phyloP scores from a whole-genome alignment of 371 early-diverging fungal species.

The Rhizopus sp. region DNA sequence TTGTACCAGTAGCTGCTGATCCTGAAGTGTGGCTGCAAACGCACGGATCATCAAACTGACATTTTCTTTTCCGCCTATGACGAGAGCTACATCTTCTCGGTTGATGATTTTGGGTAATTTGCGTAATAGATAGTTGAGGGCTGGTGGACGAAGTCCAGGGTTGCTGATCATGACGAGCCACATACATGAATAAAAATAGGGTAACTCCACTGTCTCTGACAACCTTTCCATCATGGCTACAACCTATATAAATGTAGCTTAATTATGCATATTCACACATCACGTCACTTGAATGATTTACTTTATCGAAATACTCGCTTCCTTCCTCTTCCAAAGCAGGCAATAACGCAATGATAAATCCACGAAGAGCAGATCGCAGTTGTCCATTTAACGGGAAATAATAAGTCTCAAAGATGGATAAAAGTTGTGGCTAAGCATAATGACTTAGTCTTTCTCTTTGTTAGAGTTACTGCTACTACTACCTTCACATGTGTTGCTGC shows the following conservation, averaged over 20 bases:
- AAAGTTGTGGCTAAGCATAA: conserved; percentile 68
- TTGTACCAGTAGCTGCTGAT: conserved; percentile 79
- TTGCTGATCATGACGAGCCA: conserved; percentile 78
- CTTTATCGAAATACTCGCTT: conserved; percentile 80
- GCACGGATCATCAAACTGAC: conserved; percentile 76
- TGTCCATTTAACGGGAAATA: conserved; percentile 73
- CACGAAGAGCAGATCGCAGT: conserved; percentile 77
- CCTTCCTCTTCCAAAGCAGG: conserved; percentile 93
- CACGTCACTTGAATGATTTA: conserved; percentile 12
- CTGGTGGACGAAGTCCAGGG: conserved; percentile 70
- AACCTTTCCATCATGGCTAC: conserved; percentile 72
- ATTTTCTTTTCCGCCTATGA: conserved; percentile 67
- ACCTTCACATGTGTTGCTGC: conserved; percentile 86
- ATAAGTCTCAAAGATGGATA: conserved; percentile 73
- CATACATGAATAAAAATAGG: conserved; percentile 80
- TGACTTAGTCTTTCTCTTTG: background rate
- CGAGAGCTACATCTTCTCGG: conserved; percentile 68
- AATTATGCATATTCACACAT: background rate
- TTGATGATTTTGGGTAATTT: conserved; percentile 71
- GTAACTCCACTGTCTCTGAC: conserved; percentile 64
- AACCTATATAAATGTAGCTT: conserved; percentile 39
- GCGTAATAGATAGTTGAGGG: conserved; percentile 75
- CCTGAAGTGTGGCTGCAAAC: conserved; percentile 71
- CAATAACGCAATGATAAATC: conserved; percentile 80
- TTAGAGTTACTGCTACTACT: conserved; percentile 4